Evolutionary conservation across 2,329 filamentous ascomycete species (phyloP).

Genomic region (Tolypocladium guangdongense): DNA sequence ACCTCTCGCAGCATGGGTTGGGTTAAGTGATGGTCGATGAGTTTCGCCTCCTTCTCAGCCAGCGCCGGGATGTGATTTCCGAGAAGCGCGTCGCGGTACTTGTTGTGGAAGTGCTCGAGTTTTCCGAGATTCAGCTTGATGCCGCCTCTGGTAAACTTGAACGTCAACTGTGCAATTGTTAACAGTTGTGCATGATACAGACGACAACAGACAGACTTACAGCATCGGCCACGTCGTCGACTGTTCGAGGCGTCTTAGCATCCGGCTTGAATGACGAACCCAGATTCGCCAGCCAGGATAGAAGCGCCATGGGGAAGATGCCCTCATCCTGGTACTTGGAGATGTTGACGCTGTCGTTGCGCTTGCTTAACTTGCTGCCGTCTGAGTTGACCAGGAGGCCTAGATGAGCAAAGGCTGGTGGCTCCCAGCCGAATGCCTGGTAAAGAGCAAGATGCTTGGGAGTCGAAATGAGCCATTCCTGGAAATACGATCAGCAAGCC

Average conservation of each 20-base stretch:
- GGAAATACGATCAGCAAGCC: background rate
- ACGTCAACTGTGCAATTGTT: conserved; percentile 48
- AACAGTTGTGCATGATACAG: conserved; percentile 7
- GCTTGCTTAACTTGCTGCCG: conserved; percentile 78
- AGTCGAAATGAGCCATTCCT: conserved; percentile 95
- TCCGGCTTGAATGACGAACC: conserved; percentile 21
- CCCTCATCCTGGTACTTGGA: conserved; percentile 36
- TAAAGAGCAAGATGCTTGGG: conserved; percentile 65
- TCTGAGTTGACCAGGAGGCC: conserved; percentile 59
- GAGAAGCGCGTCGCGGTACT: conserved; percentile 37
- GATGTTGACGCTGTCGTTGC: conserved; percentile 46
- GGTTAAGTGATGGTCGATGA: conserved; percentile 13
- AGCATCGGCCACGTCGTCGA: conserved; percentile 59
- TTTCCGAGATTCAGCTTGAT: conserved; percentile 75
- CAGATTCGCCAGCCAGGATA: conserved; percentile 76
- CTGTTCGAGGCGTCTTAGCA: conserved; percentile 25
- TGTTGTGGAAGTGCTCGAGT: conserved; percentile 66
- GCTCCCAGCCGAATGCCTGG: conserved; percentile 62
- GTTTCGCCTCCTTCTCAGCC: conserved; percentile 10
- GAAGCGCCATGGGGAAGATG: conserved; percentile 38
- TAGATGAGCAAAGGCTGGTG: conserved; percentile 70
- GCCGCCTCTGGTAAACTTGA: conserved; percentile 87
- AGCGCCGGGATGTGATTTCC: conserved; percentile 11
- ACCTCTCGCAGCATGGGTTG: conserved; percentile 13
- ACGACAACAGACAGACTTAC: conserved; percentile 30